These are phyloP conservation scores for Trypanosoma congolense DNA, from an alignment of 208 protist genomes.

Conservation along the genomic window DNA sequence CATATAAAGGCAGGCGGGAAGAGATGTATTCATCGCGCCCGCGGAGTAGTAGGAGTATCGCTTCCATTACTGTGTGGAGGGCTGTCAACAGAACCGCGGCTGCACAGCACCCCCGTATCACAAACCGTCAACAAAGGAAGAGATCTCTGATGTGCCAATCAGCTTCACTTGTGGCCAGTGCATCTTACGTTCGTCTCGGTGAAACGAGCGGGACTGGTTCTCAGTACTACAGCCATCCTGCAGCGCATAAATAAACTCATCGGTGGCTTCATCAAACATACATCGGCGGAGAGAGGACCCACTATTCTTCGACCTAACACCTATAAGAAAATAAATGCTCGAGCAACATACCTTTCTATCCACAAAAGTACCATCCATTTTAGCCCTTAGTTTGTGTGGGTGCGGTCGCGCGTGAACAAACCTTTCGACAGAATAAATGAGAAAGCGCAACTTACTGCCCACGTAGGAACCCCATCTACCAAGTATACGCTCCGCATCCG, in stretches of 20 bases:
- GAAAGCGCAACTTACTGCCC: conserved; percentile 65
- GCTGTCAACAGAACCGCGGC: no score
- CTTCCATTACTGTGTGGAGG: no score
- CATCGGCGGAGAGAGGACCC: conserved; percentile 3
- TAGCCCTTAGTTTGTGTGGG: conserved; percentile 25
- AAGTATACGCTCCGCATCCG: conserved; percentile 29
- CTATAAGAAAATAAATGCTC: conserved; percentile 18
- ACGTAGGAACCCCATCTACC: conserved; percentile 67
- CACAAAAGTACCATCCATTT: background rate
- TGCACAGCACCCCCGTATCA: no score
- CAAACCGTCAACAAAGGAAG: no score
- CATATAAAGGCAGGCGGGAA: no score
- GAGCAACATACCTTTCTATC: background rate
- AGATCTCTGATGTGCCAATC: conserved; percentile 4
- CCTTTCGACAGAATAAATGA: conserved; percentile 75
- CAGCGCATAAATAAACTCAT: conserved; percentile 17
- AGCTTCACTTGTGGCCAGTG: conserved; percentile 32
- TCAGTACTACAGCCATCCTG: conserved; percentile 16
- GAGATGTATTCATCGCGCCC: no score
- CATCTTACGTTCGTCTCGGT: conserved; percentile 36
- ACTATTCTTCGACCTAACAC: conserved; percentile 11
- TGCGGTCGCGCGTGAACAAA: conserved; percentile 58
- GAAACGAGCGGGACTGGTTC: conserved; percentile 24
- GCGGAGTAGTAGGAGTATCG: no score
- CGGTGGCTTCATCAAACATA: conserved; percentile 22